Conservation (phyloP, 169 alveolate species). For the Plasmodium ovale region DNA sequence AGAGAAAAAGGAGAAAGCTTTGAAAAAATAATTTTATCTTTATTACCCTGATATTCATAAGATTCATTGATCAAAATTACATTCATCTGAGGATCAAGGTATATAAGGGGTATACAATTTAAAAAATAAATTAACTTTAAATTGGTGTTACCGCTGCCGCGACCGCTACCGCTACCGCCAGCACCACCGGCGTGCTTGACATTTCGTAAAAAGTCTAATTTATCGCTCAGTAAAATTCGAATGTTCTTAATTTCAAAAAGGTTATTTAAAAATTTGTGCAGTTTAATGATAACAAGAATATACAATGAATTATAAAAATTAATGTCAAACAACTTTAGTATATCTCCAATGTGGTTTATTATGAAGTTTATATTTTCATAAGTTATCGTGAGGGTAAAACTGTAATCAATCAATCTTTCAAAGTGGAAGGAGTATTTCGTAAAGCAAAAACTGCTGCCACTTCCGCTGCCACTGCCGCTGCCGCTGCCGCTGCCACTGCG, state of each 20-base stretch:
- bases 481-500: slow-evolving; percentile 12
- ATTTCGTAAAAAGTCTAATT: slow-evolving; percentile 9
- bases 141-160: too few species aligned
- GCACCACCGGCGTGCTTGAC: too few species aligned
- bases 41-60: slow-evolving; percentile 35
- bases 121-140: slow-evolving; percentile 33
- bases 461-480: slow-evolving; percentile 8
- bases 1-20: slow-evolving; percentile 67
- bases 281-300: slow-evolving; percentile 29
- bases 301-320: slow-evolving; percentile 49
- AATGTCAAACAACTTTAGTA: slow-evolving; percentile 26
- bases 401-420: slow-evolving; percentile 54
- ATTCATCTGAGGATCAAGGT: slow-evolving; percentile 69
- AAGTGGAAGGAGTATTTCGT: slow-evolving; percentile 67
- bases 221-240: slow-evolving; percentile 16
- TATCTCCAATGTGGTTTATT: slow-evolving; percentile 53
- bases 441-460: slow-evolving; percentile 30
- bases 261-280: slow-evolving; percentile 64
- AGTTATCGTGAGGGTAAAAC: slow-evolving; percentile 34
- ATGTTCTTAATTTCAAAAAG: slow-evolving; percentile 61
- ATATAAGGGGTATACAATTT: slow-evolving; percentile 53
- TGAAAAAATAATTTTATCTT: slow-evolving; percentile 52
- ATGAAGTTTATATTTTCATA: slow-evolving; percentile 44
- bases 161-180: too few species aligned
- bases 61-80: slow-evolving; percentile 63